Evolutionary conservation across 2,329 filamentous ascomycete genomes (phyloP), one percentile per base, ranked within the genome.

Genomic region (Acrodontium crateriforme): DNA sequence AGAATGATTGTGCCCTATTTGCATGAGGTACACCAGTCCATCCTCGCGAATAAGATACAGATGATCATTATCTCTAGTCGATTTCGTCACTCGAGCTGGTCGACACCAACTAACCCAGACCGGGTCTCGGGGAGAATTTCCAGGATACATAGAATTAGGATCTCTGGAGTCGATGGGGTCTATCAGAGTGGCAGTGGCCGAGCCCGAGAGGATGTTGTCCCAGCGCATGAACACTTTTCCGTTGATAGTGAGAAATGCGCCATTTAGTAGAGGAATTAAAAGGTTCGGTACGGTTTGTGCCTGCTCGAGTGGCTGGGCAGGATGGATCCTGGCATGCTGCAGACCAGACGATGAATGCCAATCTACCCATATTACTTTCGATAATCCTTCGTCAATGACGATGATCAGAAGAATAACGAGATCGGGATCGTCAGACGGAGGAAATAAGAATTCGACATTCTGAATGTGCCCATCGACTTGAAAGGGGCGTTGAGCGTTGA

Each of bases 41-140:
- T 95, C 87, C 55, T 95, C 87, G 30, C 85, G 73, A 8, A 78
- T 80, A 10, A 98, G 60, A 46, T 89, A 93, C 26, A 95, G 73
- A 34, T 77, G 73, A 46, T 95, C 89, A 18, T 74, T 72, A 11
- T 60, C 65, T 29, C 67, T 59, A 28, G 69, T 68, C 39, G 76
- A 78, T 9, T 60, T 55, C 34, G 66, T 66, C 14, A 73, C 67
- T 6, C 87, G 74, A 34, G 72, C 67, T 2, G 84, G 79, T 34
- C 81, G 71, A 16, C 82, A 73, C 85, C 87, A 98, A 14, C 78
- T 72, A 3, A 78, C 78, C 80, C 84, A 94, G 3, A 42, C 21
- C 21, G 48, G 48, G 9, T 35, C 22, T 16, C 27, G 25, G 6
- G 44, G 26, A 4, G 48, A 52, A 17, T 27, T 36, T 3, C 46